phyloP scores from a whole-genome alignment of 257 asterid species.

The Marsdenia floribunda region DNA sequence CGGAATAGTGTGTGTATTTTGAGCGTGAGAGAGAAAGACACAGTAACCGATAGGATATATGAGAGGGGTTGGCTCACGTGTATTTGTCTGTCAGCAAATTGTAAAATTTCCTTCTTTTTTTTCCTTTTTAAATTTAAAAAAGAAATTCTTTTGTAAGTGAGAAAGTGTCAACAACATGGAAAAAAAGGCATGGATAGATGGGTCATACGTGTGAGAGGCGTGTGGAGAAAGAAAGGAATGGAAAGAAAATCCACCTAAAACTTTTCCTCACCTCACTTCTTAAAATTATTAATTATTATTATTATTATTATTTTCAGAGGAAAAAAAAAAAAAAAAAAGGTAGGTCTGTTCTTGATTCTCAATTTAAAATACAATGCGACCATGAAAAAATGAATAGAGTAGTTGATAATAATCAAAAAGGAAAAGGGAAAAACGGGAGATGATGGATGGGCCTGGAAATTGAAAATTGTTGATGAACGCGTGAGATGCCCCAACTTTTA shows the following conservation, averaged over 20 bases:
- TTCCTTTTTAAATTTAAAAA: too few species aligned
- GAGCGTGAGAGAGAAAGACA: conserved; percentile 1
- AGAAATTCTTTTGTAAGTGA: background rate
- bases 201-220: conserved; percentile 2
- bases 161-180: background rate
- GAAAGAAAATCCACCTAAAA: background rate
- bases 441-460: conserved; percentile 2
- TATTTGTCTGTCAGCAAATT: background rate
- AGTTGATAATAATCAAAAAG: too few species aligned
- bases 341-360: background rate
- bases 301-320: too few species aligned
- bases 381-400: too few species aligned
- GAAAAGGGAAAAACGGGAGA: background rate
- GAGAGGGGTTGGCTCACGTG: conserved; percentile 6
- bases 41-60: background rate
- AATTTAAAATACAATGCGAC: too few species aligned
- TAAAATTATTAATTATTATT: too few species aligned
- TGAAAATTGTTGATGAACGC: conserved; percentile 8
- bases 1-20: background rate
- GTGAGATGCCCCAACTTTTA: conserved; percentile 38
- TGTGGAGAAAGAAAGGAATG: background rate
- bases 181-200: background rate
- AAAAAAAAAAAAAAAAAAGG: too few species aligned
- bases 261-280: background rate
- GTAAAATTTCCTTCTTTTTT: background rate